Base-by-base conservation (phyloP, 768 basidiomycete species). In the Mycena chlorophos region DNA sequence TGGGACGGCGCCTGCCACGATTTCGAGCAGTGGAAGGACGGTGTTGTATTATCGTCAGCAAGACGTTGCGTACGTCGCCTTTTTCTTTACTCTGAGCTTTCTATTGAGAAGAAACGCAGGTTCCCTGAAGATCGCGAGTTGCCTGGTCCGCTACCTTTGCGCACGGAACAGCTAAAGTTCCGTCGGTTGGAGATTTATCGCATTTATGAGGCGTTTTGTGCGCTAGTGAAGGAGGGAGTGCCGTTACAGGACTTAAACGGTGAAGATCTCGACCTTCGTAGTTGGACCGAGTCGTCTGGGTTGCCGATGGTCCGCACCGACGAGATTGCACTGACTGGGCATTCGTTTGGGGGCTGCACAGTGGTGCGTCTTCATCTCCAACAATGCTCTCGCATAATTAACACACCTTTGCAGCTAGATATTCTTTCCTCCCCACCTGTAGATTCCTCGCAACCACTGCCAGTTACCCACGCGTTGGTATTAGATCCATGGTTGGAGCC, bases 401-500 rank as follows among this genome's bases (percentile, higher is more conserved):
- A 30, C n/a, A 43, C 54, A 17, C 31, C 8, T 8, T 52, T 51
- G 51, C 69, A 88, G 86, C 68, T 88, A 38, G 81, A 81, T 10
- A 66, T 87, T 8, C 71, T 88, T 12, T 83, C 85, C 22, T 76
- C 74, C 23, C 76, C 84, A 5, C 75, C 79, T 17, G 64, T 58
- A 0, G 66, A 68, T 25, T 69, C 68, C 2, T 72, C 78, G 54
- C 42, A 65, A 13, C 66, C 63, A 2, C 74, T 92, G 52, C 86
- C 85, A 0, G 70, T 89, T 48, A 69, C 73, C 5, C 79, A 81
- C 45, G 82, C 79, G 8, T 65, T 94, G 20, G 75, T 87, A 20
- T 78, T 91, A 17, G 92, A 94, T 69, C 92, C 92, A 19, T 94
- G 92, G 91, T 70, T 93, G 6, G 89, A 93, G 53, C 89, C 91